These are phyloP conservation scores for Pyrus betulifolia DNA, from an alignment of 306 rosid species.

Conservation along the genomic window DNA sequence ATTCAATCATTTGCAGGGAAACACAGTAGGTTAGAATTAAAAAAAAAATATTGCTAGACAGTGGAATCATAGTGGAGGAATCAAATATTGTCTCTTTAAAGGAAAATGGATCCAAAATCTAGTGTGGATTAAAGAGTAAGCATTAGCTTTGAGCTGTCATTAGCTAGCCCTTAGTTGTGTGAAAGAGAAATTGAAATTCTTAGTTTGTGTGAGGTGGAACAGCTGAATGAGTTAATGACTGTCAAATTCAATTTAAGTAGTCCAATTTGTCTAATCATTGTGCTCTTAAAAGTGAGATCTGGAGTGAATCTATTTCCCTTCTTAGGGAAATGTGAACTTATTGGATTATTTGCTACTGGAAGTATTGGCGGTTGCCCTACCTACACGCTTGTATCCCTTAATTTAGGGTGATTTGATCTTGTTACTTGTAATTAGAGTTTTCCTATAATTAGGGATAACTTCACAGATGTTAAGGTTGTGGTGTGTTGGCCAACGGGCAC, in stretches of 20 bases:
- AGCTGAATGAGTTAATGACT: too few species aligned
- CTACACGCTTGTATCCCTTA: not conserved
- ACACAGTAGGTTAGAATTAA: not conserved
- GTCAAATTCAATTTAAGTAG: too few species aligned
- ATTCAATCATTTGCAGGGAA: constrained; percentile 3
- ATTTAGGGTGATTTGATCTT: too few species aligned
- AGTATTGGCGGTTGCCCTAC: not conserved
- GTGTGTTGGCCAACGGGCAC: not conserved
- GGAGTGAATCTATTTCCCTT: too few species aligned
- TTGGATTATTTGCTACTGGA: too few species aligned
- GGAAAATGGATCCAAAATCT: not conserved
- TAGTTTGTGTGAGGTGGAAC: too few species aligned
- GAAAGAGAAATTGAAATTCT: too few species aligned
- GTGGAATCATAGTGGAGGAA: not conserved
- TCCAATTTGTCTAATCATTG: too few species aligned
- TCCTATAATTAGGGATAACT: not conserved
- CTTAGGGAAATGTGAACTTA: too few species aligned
- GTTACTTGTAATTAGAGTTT: too few species aligned
- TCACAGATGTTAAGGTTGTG: not conserved
- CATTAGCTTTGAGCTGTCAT: not conserved
- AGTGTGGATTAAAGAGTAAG: not conserved
- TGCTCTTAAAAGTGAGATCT: too few species aligned
- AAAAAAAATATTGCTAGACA: not conserved
- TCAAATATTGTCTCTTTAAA: not conserved
- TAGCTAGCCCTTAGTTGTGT: too few species aligned